Evolutionary conservation across 2,329 filamentous ascomycete species (phyloP), one percentile per base, ranked within the genome.

Genomic region (Monilinia polystroma): DNA sequence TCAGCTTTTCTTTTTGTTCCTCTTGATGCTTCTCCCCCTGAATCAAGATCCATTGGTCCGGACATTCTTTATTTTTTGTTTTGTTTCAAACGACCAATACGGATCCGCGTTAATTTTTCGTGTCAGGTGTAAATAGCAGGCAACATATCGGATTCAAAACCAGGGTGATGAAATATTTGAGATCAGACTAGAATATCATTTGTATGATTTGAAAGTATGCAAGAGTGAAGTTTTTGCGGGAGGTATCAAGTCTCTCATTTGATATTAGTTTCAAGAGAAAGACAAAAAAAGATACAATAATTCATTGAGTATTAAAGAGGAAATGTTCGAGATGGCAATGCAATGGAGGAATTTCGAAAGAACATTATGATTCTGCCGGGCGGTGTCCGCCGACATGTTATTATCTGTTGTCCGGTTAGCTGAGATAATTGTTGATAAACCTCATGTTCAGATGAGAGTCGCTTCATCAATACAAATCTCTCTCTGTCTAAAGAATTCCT

Each of bases 1-100:
- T 81, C 79, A 18, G 80, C 83, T 54, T 83, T 80, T 55, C 84
- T 79, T 73, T 86, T 86, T 12, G 76, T 73, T 10, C 76, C 75
- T 67, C 75, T 71, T 26, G 70, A 69, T 63, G 73, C 69, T 63
- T 70, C 71, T 23, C 29, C 16, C n/a, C 29, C 49, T 7, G 66
- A 32, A 70, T 82, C 80, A 38, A 81, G 54, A 63, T 83, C 78
- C 81, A 83, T 83, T 20, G 70, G 70, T 16, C 79, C 77, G 47
- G 70, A 66, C 73, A 74, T 74, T 43, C 67, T 67, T 29, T n/a
- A 38, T 1, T 6, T 49, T 49, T 18, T 23, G n/a, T 47, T 45
- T 20, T 16, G 8, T 49, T 26, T 4, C 4, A 29, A 60, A 51
- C 32, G n/a, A 16, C 57, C 4, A 14, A 41, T 26, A 57, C 20